Evolutionary conservation across 257 asterid genomes (phyloP).

Genomic region (Linderniella brevidens): DNA sequence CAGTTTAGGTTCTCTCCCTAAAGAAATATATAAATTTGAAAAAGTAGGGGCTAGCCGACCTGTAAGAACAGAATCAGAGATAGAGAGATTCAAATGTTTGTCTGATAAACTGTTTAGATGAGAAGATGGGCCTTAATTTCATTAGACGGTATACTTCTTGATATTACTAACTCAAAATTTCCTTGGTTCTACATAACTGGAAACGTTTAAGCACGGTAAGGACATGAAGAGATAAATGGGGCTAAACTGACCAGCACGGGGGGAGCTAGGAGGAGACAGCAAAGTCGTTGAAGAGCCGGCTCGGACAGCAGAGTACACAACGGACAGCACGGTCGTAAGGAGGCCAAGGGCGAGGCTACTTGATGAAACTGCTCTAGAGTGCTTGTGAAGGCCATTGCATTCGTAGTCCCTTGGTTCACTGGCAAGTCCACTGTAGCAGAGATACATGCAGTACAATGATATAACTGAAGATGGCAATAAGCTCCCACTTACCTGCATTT

Average conservation of each 20-base stretch:
- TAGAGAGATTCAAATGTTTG: too few relatives aligned
- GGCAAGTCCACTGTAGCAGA: constrained; percentile 82
- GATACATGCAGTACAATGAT: constrained; percentile 88
- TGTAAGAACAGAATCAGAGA: too few relatives aligned
- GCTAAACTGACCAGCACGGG: constrained; percentile 48
- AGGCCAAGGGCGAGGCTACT: constrained; percentile 63
- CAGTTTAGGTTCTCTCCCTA: too few relatives aligned
- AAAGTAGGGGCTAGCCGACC: too few relatives aligned
- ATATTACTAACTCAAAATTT: too few relatives aligned
- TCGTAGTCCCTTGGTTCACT: constrained; percentile 86
- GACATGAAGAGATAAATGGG: not conserved
- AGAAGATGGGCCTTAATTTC: too few relatives aligned
- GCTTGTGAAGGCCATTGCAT: constrained; percentile 84
- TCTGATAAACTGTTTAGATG: too few relatives aligned
- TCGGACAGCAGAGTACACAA: constrained; percentile 80
- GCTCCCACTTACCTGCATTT: constrained; percentile 62
- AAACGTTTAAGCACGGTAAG: not conserved
- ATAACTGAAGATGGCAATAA: constrained; percentile 79
- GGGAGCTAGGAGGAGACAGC: constrained; percentile 85
- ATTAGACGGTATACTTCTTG: too few relatives aligned
- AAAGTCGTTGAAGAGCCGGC: constrained; percentile 78
- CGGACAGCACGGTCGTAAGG: constrained; percentile 63
- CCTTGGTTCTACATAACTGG: too few relatives aligned
- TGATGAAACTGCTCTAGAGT: constrained; percentile 66
- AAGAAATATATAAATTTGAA: too few relatives aligned